phyloP scores from a whole-genome alignment of 176 grass and related monocot species.

The Bonia amplexicaulis region DNA sequence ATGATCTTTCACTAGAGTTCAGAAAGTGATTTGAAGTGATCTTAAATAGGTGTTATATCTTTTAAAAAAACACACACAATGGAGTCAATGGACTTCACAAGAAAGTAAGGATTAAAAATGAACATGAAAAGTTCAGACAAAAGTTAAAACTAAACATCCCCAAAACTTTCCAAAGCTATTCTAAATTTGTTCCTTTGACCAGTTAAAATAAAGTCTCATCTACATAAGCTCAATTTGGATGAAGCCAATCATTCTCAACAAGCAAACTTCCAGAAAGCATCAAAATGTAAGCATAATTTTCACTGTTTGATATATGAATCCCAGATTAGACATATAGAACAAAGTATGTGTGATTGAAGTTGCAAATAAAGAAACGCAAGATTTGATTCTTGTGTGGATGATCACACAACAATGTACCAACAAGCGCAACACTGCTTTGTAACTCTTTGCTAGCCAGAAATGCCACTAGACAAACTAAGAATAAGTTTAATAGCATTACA shows the following conservation, averaged over 20 bases:
- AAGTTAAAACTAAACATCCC: neutral
- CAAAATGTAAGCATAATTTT: neutral
- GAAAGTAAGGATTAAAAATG: neutral
- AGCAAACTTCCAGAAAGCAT: neutral
- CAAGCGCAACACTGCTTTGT: neutral
- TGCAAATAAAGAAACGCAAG: neutral
- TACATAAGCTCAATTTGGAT: no score
- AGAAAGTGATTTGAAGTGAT: neutral
- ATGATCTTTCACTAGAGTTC: neutral
- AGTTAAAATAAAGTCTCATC: neutral
- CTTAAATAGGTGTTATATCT: no score
- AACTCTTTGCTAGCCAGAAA: neutral
- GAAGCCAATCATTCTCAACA: neutral
- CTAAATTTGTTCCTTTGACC: neutral
- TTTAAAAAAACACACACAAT: neutral
- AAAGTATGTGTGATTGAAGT: neutral
- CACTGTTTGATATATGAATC: neutral
- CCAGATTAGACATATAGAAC: neutral
- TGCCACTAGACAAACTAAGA: neutral
- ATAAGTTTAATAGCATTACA: neutral
- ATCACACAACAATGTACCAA: neutral
- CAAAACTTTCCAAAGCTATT: neutral
- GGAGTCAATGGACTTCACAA: neutral
- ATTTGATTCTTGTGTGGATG: neutral
- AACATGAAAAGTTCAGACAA: neutral